Conservation (phyloP, 257 asterid species). For the Voacanga thouarsii region DNA sequence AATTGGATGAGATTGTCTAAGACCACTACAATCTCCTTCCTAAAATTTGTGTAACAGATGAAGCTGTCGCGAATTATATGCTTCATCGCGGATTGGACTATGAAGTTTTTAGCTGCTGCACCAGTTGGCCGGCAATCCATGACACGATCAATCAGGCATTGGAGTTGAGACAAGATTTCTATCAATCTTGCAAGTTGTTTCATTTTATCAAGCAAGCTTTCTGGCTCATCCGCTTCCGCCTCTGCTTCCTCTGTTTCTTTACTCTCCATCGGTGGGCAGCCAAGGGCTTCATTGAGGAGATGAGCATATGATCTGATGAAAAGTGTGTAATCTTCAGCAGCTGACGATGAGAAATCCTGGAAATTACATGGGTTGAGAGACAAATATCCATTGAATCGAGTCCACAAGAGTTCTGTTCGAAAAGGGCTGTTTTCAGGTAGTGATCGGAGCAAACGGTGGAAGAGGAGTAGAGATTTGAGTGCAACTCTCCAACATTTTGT, state of each 20-base stretch:
- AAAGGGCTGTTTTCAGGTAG: constrained; percentile 33
- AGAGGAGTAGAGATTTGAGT: constrained; percentile 59
- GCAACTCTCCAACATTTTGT: constrained; percentile 68
- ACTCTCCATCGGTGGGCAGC: constrained; percentile 20
- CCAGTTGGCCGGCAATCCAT: constrained; percentile 57
- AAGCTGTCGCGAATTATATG: constrained; percentile 54
- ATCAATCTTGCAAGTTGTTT: constrained; percentile 32
- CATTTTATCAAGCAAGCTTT: constrained; percentile 10
- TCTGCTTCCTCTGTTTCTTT: not conserved
- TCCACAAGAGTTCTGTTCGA: constrained; percentile 44
- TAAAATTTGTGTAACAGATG: constrained; percentile 35
- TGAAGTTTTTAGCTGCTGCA: constrained; percentile 37
- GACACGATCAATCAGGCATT: constrained; percentile 50
- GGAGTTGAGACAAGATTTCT: constrained; percentile 53
- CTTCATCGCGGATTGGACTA: constrained; percentile 50
- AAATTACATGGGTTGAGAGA: constrained; percentile 59
- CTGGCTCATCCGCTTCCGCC: not conserved
- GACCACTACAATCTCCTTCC: constrained; percentile 38
- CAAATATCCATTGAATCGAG: constrained; percentile 35
- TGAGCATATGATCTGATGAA: constrained; percentile 58
- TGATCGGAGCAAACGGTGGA: constrained; percentile 57
- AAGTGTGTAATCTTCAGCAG: constrained; percentile 43
- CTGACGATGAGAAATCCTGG: constrained; percentile 43
- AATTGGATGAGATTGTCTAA: constrained; percentile 52
- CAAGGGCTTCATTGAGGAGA: constrained; percentile 55